phyloP scores from a whole-genome alignment of 495 filamentous ascomycete species.

The Penicillium ucsense region DNA sequence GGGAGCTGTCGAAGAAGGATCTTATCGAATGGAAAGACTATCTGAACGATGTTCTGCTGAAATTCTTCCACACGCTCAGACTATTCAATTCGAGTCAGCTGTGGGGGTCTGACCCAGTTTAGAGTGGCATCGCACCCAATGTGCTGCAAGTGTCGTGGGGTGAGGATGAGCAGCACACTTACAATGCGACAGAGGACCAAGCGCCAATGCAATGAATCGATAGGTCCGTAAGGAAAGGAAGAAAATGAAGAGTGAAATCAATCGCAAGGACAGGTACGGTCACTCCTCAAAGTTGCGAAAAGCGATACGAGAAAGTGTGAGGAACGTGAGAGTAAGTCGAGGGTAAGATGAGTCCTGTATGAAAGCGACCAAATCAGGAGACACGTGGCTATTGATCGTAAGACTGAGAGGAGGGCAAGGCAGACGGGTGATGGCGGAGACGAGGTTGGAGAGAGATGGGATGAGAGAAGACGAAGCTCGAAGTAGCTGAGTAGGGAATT shows the following conservation, averaged over 20 bases:
- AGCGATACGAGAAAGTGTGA: slow-evolving; percentile 9
- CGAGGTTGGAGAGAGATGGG: slow-evolving; percentile 5
- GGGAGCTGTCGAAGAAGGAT: background rate
- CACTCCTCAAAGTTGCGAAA: slow-evolving; percentile 9
- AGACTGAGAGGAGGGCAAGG: slow-evolving; percentile 5
- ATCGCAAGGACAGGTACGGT: slow-evolving; percentile 2
- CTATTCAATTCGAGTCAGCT: slow-evolving; percentile 3
- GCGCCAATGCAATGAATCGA: slow-evolving; percentile 19
- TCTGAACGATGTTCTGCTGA: background rate
- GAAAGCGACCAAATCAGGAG: slow-evolving; percentile 8
- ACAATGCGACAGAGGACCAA: slow-evolving; percentile 26
- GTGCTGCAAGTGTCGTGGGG: background rate
- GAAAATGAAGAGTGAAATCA: slow-evolving; percentile 5
- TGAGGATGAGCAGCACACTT: slow-evolving; percentile 10
- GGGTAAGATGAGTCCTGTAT: slow-evolving; percentile 23
- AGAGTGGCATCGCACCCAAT: background rate
- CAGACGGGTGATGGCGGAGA: slow-evolving; percentile 3
- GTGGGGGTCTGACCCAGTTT: background rate
- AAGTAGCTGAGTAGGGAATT: slow-evolving; percentile 21
- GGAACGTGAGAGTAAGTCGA: slow-evolving; percentile 3
- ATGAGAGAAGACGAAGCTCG: slow-evolving; percentile 11
- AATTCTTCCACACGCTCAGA: slow-evolving; percentile 2
- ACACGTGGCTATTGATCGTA: background rate
- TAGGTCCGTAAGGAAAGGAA: slow-evolving; percentile 12
- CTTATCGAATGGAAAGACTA: background rate